Base-by-base conservation (phyloP, 345 rosid species). In the Toxicodendron radicans region DNA sequence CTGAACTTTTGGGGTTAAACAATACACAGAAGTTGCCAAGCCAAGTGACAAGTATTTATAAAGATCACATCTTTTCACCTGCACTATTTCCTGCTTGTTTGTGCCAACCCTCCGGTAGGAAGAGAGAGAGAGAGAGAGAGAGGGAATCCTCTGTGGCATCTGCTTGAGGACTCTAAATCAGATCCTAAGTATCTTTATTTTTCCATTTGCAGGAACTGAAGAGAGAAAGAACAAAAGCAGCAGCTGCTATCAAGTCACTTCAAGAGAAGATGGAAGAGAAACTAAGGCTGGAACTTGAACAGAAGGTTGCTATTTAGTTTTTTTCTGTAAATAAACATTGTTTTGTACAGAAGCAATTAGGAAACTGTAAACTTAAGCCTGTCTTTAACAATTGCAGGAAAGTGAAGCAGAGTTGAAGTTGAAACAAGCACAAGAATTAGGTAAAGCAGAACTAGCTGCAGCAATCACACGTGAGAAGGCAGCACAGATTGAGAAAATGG, bases 211-310 rank as follows among this genome's bases (percentile, higher is more conserved):
- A 96, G 99, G 98, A 96, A 87, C 75, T 96, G 78, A 93, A 90
- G 81, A 87, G 97, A 91, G 99, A 96, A 75, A 87, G 82, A 83
- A 82, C 85, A 73, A 93, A 90, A 82, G 97, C 97, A 73, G 97
- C 91, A 24, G 87, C 92, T 80, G 86, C 98, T 63, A 80, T 93
- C 79, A 92, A 87, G 76, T 72, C 89, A 9, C 87, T 91, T 80
- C 91, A 92, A 84, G 97, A 92, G 80, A 92, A 87, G 81, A 83
- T 92, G 90, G 97, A 90, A 80, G 92, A 92, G 73, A 92, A 85
- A 75, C 94, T 86, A 63, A 89, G 80, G 81, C 63, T 70, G 78
- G 97, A 96, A 81, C 85, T 89, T 78, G 97, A 89, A 79, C 89
- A 88, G 76, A 92, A 96, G 97, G 99, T 88, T 23, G 46, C 72